phyloP scores from a whole-genome alignment of 2,329 filamentous ascomycete species.

The Aureobasidium leucospermi region DNA sequence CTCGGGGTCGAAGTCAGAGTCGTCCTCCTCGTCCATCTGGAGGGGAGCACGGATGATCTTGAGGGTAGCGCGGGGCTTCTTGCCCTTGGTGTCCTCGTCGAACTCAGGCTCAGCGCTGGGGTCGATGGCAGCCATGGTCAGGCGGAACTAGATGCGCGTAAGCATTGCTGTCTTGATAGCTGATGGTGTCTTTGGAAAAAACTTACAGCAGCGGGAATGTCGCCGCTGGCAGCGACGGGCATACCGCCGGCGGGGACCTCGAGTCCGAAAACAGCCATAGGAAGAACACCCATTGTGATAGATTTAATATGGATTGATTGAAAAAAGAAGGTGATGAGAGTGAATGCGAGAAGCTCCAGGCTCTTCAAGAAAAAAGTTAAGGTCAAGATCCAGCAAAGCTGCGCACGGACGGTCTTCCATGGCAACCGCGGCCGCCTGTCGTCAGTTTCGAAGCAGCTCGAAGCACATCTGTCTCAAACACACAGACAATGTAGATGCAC shows the following conservation, averaged over 20 bases:
- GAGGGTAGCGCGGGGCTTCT: slow-evolving; percentile 71
- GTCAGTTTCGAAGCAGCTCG: background rate
- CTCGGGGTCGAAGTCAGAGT: slow-evolving; percentile 59
- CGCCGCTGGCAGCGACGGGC: slow-evolving; percentile 68
- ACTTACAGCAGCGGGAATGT: slow-evolving; percentile 79
- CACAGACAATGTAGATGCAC: too few species aligned
- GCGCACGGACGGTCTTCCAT: background rate
- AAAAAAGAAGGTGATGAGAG: slow-evolving; percentile 9
- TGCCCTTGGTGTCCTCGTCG: slow-evolving; percentile 30
- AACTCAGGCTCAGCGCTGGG: slow-evolving; percentile 60
- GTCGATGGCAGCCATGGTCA: slow-evolving; percentile 98
- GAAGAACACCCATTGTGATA: slow-evolving; percentile 21
- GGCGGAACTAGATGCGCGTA: slow-evolving; percentile 63
- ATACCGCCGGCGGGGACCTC: slow-evolving; percentile 80
- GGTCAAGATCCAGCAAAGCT: background rate
- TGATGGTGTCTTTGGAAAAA: background rate
- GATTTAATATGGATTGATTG: slow-evolving; percentile 10
- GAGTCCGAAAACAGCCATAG: slow-evolving; percentile 82
- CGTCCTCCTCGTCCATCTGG: slow-evolving; percentile 53
- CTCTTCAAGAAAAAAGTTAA: background rate
- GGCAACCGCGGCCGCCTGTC: background rate
- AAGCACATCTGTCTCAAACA: background rate
- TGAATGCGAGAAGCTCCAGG: background rate
- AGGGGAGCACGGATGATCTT: slow-evolving; percentile 75
- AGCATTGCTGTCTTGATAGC: background rate